These are phyloP conservation scores for Calonectria fujianensis DNA, from an alignment of 2,329 filamentous ascomycete species.

Conservation along the genomic window DNA sequence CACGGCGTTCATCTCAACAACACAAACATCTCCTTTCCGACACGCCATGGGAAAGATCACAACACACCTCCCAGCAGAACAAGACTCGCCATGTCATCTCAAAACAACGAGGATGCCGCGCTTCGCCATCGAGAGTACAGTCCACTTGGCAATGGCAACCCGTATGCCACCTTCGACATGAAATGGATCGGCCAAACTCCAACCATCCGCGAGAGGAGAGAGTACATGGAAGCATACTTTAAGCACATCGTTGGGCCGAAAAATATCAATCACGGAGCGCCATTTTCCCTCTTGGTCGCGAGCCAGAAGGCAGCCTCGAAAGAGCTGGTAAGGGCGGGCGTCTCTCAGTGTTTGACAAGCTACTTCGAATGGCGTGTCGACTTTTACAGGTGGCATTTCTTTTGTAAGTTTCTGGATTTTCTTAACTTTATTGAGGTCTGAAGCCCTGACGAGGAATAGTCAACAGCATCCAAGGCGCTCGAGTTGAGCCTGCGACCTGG, in stretches of 20 bases:
- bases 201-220: no score
- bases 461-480: not conserved
- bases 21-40: not conserved
- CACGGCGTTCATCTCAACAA: not conserved
- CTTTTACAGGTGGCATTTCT: not conserved
- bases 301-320: not conserved
- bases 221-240: not conserved
- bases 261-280: not conserved
- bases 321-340: not conserved
- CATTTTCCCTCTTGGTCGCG: not conserved
- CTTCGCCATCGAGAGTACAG: not conserved
- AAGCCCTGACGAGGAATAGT: not conserved
- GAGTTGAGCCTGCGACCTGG: not conserved
- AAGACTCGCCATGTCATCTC: not conserved
- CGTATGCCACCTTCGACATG: not conserved
- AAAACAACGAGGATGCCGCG: not conserved
- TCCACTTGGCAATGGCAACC: not conserved
- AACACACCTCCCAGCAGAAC: no score
- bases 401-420: not conserved
- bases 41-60: not conserved
- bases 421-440: not conserved
- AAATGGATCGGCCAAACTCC: constrained; percentile 1
- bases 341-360: not conserved
- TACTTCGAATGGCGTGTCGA: not conserved
- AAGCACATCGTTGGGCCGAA: not conserved